Evolutionary conservation across 179 eudicot species (phyloP).

Genomic region (Silene vulgaris): DNA sequence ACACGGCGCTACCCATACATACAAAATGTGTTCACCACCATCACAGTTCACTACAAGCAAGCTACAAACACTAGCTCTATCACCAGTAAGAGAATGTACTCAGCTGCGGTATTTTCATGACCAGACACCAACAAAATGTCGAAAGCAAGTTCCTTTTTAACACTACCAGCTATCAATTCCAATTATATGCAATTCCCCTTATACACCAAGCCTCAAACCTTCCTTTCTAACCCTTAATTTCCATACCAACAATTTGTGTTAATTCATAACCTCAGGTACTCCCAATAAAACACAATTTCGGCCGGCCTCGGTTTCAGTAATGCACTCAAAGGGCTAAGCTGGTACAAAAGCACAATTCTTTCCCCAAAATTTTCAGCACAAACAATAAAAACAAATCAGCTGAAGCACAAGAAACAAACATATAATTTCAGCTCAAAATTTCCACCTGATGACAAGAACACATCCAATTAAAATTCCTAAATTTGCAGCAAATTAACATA

Average conservation of each 20-base stretch:
- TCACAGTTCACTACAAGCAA: background rate
- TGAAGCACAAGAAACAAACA: too few relatives aligned
- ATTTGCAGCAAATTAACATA: background rate
- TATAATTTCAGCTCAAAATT: conserved; percentile 1
- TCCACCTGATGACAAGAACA: background rate
- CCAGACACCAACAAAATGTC: background rate
- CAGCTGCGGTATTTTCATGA: background rate
- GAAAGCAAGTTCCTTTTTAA: background rate
- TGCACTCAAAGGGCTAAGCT: background rate
- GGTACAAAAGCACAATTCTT: background rate
- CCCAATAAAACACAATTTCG: background rate
- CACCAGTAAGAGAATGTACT: background rate
- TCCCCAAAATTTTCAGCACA: background rate
- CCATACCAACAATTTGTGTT: background rate
- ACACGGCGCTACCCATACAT: background rate
- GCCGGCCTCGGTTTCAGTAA: background rate
- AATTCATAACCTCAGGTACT: background rate
- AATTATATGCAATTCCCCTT: background rate
- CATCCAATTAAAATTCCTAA: background rate
- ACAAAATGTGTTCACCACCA: background rate
- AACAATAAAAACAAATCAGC: background rate
- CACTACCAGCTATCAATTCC: background rate
- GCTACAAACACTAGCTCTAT: background rate
- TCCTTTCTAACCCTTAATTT: too few relatives aligned
- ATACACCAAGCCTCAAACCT: too few relatives aligned